Conservation (phyloP, 23 red algal genomes). For the Gracilariopsis chorda region DNA sequence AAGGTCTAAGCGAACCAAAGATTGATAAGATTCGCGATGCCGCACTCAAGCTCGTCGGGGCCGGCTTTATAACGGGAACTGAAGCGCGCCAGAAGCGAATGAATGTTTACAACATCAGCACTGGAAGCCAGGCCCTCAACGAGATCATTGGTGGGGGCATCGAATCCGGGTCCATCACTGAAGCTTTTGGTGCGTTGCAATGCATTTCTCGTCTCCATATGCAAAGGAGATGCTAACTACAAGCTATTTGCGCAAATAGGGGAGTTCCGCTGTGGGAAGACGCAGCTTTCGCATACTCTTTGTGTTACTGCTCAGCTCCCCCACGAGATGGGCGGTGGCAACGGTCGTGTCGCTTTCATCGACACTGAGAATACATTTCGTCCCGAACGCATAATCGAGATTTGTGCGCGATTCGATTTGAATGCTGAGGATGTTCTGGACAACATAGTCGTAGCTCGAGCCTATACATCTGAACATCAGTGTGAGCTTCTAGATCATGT, state of each 20-base stretch:
- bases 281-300: constrained; percentile 86
- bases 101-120: constrained; percentile 75
- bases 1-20: constrained; percentile 93
- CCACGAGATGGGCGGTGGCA: constrained; percentile 28
- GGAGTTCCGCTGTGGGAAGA: constrained; percentile 97
- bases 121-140: constrained; percentile 85
- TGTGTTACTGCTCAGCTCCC: constrained; percentile 93
- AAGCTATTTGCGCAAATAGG: constrained; percentile 7
- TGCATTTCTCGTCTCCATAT: not conserved
- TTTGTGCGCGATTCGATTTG: constrained; percentile 73
- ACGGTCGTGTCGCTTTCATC: constrained; percentile 79
- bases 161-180: constrained; percentile 86
- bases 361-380: constrained; percentile 97
- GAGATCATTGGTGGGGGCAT: constrained; percentile 91
- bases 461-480: constrained; percentile 97
- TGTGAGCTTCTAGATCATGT: constrained; percentile 87
- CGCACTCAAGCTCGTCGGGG: constrained; percentile 51
- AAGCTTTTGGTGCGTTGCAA: constrained; percentile 73
- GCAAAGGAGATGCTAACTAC: not conserved
- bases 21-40: constrained; percentile 92
- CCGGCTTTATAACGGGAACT: constrained; percentile 73
- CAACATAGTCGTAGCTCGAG: constrained; percentile 91
- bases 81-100: constrained; percentile 55
- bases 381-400: constrained; percentile 83
- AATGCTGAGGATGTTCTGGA: constrained; percentile 93